Evolutionary conservation across 2,329 filamentous ascomycete genomes (phyloP), one percentile per base, ranked within the genome.

Genomic region (Fusarium tanahbumbuense): DNA sequence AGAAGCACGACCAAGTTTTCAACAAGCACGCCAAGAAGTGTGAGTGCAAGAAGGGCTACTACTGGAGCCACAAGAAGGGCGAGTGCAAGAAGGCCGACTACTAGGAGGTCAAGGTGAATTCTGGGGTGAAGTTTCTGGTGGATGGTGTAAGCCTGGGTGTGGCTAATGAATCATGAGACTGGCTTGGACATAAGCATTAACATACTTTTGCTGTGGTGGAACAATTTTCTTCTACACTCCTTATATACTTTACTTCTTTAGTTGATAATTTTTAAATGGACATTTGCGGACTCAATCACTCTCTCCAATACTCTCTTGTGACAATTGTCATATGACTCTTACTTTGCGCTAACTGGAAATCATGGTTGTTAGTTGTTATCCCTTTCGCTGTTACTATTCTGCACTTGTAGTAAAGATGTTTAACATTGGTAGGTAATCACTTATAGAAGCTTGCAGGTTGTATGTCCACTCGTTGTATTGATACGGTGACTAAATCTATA

Each of bases 231-330:
- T 50, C 59, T 63, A 68, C 67, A 68, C 63, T 70, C 67, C 50
- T 70, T 70, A 71, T 45, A 70, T 70, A 69, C 16, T 50, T 68
- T 64, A 55, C 44, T 60, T 63, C 53, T 42, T 34, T 41, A 56
- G 67, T 64, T 44, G 63, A 70, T 71, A 70, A 70, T 71, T 64
- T 40, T n/a, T 60, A 40, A 70, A 71, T 50, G 63, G 40, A 70
- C 18, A 64, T 27, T 70, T 44, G 44, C 15, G 56, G 61, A 62
- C 42, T 5, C 41, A 3, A 30, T 28, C 27, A 28, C 27, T 12
- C 27, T 28, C 27, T 28, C 11, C 27, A 28, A 28, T 28, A 28
- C 5, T 12, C 27, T 28, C 2, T 1, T 10, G 18, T 27, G 22
- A 37, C 4, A 5, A 20, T 7, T 18, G 25, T 25, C 25, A 25